Evolutionary conservation across 768 basidiomycete species (phyloP).

Genomic region (Suillus occidentalis): DNA sequence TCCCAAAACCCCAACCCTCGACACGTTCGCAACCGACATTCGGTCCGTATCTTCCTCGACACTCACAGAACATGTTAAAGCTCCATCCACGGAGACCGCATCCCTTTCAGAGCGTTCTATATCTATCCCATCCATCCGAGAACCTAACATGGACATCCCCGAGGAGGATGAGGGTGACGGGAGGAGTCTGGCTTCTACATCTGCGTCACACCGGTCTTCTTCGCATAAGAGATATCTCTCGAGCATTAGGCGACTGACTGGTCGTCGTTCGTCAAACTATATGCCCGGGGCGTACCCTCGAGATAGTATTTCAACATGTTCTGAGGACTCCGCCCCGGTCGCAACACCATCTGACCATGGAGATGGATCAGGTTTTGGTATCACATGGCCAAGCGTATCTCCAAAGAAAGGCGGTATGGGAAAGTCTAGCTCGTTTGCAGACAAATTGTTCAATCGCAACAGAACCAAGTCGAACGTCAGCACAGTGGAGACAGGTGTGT

Average conservation of each 20-base stretch:
- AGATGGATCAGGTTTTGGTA: constrained; percentile 31
- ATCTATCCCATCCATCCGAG: constrained; percentile 32
- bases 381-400: constrained; percentile 49
- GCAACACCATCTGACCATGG: constrained; percentile 55
- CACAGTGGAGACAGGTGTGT: constrained; percentile 45
- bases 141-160: constrained; percentile 25
- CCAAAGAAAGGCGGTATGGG: constrained; percentile 51
- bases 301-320: constrained; percentile 64
- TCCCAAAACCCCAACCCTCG: constrained; percentile 25
- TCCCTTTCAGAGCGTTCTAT: constrained; percentile 27
- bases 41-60: constrained; percentile 23
- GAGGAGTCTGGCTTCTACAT: constrained; percentile 34
- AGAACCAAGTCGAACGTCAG: constrained; percentile 56
- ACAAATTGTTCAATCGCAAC: constrained; percentile 54
- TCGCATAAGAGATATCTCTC: constrained; percentile 47
- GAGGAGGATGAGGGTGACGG: constrained; percentile 31
- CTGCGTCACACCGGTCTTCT: constrained; percentile 53
- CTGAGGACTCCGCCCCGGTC: constrained; percentile 65
- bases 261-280: constrained; percentile 38
- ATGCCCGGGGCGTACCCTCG: constrained; percentile 47
- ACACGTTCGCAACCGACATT: constrained; percentile 24
- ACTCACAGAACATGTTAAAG: constrained; percentile 17
- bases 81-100: constrained; percentile 20
- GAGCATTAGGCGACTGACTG: constrained; percentile 46
- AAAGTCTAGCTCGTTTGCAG: constrained; percentile 61